Conservation (phyloP, 345 rosid genomes). For the Dipteronia sinensis region DNA sequence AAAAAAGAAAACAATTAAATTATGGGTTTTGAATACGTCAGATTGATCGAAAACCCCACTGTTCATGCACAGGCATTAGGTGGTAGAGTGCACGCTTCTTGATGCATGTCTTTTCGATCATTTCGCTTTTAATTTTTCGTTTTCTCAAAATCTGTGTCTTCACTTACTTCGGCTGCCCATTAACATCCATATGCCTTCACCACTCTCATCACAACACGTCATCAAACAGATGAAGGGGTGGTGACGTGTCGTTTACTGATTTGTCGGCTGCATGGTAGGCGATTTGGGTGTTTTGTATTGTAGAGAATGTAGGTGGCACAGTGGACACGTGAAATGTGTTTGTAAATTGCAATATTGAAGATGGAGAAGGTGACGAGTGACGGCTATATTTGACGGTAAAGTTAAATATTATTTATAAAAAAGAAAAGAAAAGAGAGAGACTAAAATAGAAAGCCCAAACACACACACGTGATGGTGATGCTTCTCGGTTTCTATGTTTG, state of each 20-base stretch:
- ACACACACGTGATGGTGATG: conserved; percentile 10
- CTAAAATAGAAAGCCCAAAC: not conserved
- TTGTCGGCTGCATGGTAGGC: not conserved
- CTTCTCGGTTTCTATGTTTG: conserved; percentile 5
- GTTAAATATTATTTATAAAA: too few relatives aligned
- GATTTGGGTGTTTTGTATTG: too few relatives aligned
- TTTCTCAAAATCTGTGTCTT: conserved; percentile 1
- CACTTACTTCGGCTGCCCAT: not conserved
- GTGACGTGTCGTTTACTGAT: not conserved
- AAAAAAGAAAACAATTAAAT: not conserved
- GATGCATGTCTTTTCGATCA: conserved; percentile 19
- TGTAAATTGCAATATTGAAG: not conserved
- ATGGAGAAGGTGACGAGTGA: not conserved
- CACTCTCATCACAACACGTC: not conserved
- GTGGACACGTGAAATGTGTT: conserved; percentile 18
- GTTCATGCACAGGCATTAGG: conserved; percentile 9
- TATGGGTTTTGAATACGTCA: not conserved
- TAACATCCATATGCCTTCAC: not conserved
- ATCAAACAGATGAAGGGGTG: not conserved
- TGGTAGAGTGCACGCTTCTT: conserved; percentile 28
- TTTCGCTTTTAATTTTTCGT: not conserved
- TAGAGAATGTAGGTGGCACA: not conserved
- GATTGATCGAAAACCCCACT: not conserved
- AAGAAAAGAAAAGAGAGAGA: not conserved
- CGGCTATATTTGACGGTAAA: not conserved